Conservation (phyloP, 805 yeast species). For the Yarrowia sp. region DNA sequence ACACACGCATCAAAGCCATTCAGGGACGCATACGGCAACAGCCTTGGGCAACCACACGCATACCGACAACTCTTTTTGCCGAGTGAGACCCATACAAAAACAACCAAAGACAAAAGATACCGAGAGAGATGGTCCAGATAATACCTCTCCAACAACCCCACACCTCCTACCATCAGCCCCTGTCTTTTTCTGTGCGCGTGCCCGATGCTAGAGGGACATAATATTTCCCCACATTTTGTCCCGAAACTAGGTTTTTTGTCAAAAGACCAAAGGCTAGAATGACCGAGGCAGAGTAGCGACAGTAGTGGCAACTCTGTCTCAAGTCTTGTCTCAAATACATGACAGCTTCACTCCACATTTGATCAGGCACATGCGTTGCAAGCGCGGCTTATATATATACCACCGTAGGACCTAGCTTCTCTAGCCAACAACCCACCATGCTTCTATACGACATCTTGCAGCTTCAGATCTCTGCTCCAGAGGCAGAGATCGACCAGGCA, state of each 20-base stretch:
- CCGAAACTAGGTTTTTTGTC: background rate
- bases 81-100: background rate
- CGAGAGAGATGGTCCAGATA: no score
- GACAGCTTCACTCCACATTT: background rate
- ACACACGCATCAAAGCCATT: background rate
- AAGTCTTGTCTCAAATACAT: background rate
- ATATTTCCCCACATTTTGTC: background rate
- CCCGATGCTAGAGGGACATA: background rate
- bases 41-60: no score
- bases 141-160: background rate
- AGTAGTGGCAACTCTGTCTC: constrained; percentile 4
- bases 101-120: background rate
- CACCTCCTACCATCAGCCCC: background rate
- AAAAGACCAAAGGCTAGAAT: background rate
- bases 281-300: background rate
- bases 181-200: background rate
- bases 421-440: background rate
- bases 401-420: background rate
- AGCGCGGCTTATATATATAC: background rate
- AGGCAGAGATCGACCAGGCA: constrained; percentile 11
- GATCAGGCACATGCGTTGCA: background rate
- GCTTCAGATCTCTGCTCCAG: constrained; percentile 5
- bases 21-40: no score
- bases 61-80: no score
- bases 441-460: constrained; percentile 9